Conservation (phyloP, 768 basidiomycete genomes). For the Rhizopogon vesiculosus region DNA sequence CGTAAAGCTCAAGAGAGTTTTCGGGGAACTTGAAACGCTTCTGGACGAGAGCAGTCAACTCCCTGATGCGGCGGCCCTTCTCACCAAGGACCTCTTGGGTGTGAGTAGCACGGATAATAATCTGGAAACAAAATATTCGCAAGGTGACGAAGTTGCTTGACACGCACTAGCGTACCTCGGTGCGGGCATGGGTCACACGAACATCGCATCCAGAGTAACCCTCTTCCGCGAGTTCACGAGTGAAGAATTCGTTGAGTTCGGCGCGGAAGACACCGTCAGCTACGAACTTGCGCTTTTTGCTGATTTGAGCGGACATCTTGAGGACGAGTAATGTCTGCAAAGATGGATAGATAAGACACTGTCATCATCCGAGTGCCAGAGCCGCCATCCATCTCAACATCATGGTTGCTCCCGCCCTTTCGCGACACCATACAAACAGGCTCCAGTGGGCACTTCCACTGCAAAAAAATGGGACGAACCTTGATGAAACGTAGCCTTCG, state of each 20-base stretch:
- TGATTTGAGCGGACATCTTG: constrained; percentile 84
- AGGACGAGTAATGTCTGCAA: constrained; percentile 3
- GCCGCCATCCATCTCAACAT: constrained; percentile 2
- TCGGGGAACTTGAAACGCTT: constrained; percentile 99
- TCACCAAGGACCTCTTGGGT: constrained; percentile 98
- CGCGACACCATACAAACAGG: not conserved
- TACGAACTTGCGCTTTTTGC: constrained; percentile 98
- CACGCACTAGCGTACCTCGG: constrained; percentile 59
- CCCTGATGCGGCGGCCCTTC: constrained; percentile 98
- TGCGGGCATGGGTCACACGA: constrained; percentile 97
- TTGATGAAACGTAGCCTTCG: constrained; percentile 3
- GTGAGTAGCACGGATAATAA: constrained; percentile 99
- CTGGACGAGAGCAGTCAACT: constrained; percentile 96
- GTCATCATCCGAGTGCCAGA: constrained; percentile 3
- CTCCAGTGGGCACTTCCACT: not conserved
- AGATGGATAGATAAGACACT: constrained; percentile 1
- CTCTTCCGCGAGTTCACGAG: constrained; percentile 96
- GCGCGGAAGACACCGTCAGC: constrained; percentile 99
- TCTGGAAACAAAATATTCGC: constrained; percentile 39
- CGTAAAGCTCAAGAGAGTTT: constrained; percentile 97
- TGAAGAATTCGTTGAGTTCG: constrained; percentile 99
- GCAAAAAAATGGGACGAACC: constrained; percentile 2
- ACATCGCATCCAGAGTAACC: constrained; percentile 99
- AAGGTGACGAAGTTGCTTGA: not conserved
- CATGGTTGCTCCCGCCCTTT: not conserved